Percentiles rank a stretch among this genome's conserved stretches.
Evolutionary conservation across 352 stramenopile genomes (phyloP).

Genomic region (Globisporangium lucens): DNA sequence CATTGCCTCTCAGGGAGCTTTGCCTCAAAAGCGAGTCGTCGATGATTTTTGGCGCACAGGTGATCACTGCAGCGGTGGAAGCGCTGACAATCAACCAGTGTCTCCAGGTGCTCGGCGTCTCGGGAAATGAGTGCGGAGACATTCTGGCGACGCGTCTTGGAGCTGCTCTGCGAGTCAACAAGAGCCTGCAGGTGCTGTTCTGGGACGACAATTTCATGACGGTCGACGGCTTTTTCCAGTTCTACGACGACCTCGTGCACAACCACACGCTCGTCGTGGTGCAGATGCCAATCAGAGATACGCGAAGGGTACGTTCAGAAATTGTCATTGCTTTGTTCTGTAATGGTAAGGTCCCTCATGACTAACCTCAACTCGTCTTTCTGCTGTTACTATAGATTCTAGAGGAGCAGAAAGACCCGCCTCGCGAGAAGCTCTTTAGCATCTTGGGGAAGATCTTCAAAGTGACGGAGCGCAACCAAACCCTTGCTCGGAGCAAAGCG

Average conservation of each 20-base stretch:
- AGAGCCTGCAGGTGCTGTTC: slow-evolving; percentile 59
- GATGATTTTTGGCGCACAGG: slow-evolving; percentile 51
- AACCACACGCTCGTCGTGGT: slow-evolving; percentile 70
- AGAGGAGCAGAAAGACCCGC: slow-evolving; percentile 62
- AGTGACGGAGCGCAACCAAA: slow-evolving; percentile 62
- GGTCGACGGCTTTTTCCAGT: slow-evolving; percentile 58
- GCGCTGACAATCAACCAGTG: slow-evolving; percentile 36
- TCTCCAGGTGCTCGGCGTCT: slow-evolving; percentile 69
- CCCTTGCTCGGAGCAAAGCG: slow-evolving; percentile 6
- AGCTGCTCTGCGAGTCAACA: slow-evolving; percentile 47
- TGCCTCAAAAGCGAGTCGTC: slow-evolving; percentile 46
- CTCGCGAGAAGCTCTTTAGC: slow-evolving; percentile 66
- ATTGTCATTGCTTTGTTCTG: neutral
- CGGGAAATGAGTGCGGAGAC: slow-evolving; percentile 73
- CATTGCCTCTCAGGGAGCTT: slow-evolving; percentile 48
- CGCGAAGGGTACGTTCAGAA: slow-evolving; percentile 38
- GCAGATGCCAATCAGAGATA: slow-evolving; percentile 79
- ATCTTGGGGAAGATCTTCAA: slow-evolving; percentile 77
- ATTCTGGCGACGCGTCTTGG: slow-evolving; percentile 46
- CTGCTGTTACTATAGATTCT: slow-evolving; percentile 44
- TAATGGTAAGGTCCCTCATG: neutral
- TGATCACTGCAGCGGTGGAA: slow-evolving; percentile 44
- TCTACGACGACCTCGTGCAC: slow-evolving; percentile 55
- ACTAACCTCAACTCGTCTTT: neutral
- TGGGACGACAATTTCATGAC: slow-evolving; percentile 79